phyloP scores from a whole-genome alignment of 305 asterid species.

The Plantago coronopus region DNA sequence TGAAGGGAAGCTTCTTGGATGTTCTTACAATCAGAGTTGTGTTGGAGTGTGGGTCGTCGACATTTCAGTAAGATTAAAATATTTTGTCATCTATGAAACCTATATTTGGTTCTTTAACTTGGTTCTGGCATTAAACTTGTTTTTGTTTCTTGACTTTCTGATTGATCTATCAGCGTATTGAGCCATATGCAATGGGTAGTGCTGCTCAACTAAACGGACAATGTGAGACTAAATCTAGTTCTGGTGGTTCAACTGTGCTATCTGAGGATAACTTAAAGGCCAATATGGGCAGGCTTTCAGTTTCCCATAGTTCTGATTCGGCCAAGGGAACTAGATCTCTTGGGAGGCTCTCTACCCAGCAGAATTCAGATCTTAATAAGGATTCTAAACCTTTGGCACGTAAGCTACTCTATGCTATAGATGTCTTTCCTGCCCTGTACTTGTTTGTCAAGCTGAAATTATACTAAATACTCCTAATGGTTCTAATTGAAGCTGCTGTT shows the following conservation, averaged over 20 bases:
- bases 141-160: conserved; percentile 27
- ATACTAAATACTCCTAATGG: conserved; percentile 26
- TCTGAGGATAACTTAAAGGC: conserved; percentile 56
- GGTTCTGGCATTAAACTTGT: conserved; percentile 26
- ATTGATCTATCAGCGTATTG: conserved; percentile 67
- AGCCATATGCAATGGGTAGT: conserved; percentile 74
- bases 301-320: conserved; percentile 71
- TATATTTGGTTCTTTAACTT: conserved; percentile 17
- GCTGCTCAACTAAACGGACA: conserved; percentile 57
- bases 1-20: conserved; percentile 99
- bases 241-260: conserved; percentile 55
- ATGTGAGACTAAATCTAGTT: conserved; percentile 54
- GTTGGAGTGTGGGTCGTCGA: conserved; percentile 99
- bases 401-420: conserved; percentile 33
- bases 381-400: conserved; percentile 73
- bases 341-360: conserved; percentile 63
- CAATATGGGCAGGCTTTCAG: conserved; percentile 75
- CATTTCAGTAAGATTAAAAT: conserved; percentile 59
- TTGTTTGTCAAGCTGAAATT: conserved; percentile 12
- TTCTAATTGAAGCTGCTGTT: conserved; percentile 53
- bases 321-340: conserved; percentile 70
- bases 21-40: conserved; percentile 98
- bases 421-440: conserved; percentile 13
- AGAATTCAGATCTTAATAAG: conserved; percentile 64
- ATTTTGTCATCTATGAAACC: conserved; percentile 16